Evolutionary conservation across 2,329 filamentous ascomycete genomes (phyloP), one percentile per base, ranked within the genome.

Genomic region (Sclerotinia glacialis): DNA sequence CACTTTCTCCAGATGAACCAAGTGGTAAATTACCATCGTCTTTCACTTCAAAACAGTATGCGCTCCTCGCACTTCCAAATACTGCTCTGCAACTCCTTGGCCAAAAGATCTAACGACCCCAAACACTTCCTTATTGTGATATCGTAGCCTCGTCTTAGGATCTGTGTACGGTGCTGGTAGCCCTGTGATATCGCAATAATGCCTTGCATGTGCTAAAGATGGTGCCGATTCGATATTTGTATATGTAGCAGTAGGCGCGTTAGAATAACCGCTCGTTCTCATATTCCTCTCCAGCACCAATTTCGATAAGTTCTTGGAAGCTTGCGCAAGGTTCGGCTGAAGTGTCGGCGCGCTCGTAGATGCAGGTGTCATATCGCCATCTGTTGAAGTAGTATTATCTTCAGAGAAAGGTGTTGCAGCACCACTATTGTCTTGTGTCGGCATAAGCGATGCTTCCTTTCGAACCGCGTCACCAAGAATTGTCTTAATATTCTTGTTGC

Each of bases 401-500:
- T 87, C 49, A 61, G 73, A 69, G 69, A 77, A 67, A 70, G 91
- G 89, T 1, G 93, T 96, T 8, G 85, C 91, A 64, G 87, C 84
- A 71, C 93, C 93, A 75, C 90, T 93, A 77, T 92, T 91, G 75
- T 90, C 89, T 76, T 91, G 89, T 1, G 86, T 97, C 21, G 90
- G 92, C 75, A 93, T 83, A 46, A 91, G 84, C 4, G 93, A 96
- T n/a, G 92, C 92, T 81, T 98, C 94, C 76, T 90, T 92, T 72
- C 92, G 89, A 28, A 91, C 87, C 16, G 90, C 91, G 75, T 99
- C 95, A 68, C 92, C 90, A 69, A 99, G 84, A 69, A 99, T 95
- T 74, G 96, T 92, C 79, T 98, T 98, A 79, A 98, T 89, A 79
- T 97, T 98, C 83, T 99, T 99, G 86, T 99, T 99, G 79, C 95